A percentile compares a stretch with the other conserved stretches of the same genome.
Evolutionary conservation across 352 stramenopile species (phyloP).

Genomic region (Phytophthora ramorum): DNA sequence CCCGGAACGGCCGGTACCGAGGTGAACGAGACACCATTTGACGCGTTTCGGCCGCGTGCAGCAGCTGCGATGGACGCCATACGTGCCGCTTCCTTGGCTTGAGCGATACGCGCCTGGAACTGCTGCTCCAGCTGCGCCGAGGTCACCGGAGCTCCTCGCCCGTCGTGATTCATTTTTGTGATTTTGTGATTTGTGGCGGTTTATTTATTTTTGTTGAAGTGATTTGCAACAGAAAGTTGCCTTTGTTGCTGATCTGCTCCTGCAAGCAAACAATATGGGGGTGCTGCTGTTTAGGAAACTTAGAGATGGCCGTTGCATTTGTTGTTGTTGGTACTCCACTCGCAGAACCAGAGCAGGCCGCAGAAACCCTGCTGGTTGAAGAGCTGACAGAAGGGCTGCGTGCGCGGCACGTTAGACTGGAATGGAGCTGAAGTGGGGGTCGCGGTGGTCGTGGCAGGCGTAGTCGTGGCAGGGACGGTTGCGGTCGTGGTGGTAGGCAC

Average conservation of each 20-base stretch:
- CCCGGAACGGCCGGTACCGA: slow-evolving; percentile 12
- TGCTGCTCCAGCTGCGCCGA: slow-evolving; percentile 39
- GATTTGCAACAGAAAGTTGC: background rate
- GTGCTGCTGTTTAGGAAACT: no score
- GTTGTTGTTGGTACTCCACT: slow-evolving; percentile 20
- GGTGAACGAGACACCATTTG: slow-evolving; percentile 6
- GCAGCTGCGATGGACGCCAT: slow-evolving; percentile 55
- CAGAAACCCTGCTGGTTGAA: slow-evolving; percentile 35
- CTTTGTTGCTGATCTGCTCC: background rate
- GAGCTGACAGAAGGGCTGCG: slow-evolving; percentile 34
- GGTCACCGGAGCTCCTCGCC: slow-evolving; percentile 11
- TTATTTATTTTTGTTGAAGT: background rate
- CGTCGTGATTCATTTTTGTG: background rate
- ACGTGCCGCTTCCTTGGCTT: slow-evolving; percentile 60
- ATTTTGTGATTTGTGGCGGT: background rate
- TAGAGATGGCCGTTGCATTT: slow-evolving; percentile 27
- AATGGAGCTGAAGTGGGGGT: slow-evolving; percentile 4
- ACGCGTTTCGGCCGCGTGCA: slow-evolving; percentile 19
- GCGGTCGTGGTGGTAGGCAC: background rate
- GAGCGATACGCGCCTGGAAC: slow-evolving; percentile 65
- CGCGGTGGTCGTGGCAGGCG: slow-evolving; percentile 6
- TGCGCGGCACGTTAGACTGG: slow-evolving; percentile 22
- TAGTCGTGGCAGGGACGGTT: slow-evolving; percentile 3
- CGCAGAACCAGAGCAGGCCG: slow-evolving; percentile 34
- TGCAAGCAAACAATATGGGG: no score